These are phyloP conservation scores for Oligophagozyma castellii DNA, from an alignment of 1,139 yeast species.

Conservation along the genomic window DNA sequence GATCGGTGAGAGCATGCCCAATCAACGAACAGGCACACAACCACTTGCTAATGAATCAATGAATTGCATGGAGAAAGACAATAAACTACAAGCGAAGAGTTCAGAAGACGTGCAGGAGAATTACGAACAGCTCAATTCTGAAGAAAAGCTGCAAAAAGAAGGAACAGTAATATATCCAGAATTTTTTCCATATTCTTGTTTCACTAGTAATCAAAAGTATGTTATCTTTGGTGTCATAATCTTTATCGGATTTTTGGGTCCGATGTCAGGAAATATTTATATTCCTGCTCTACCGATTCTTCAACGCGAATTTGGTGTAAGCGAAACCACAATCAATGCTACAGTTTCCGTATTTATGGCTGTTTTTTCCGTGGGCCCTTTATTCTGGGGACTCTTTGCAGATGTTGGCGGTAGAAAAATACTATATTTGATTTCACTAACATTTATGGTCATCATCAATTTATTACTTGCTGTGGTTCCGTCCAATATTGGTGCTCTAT, in stretches of 20 bases:
- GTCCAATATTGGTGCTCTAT: constrained; percentile 31
- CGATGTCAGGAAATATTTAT: constrained; percentile 46
- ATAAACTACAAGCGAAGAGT: constrained; percentile 1
- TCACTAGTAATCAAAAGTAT: constrained; percentile 11
- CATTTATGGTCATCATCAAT: constrained; percentile 34
- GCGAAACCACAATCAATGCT: constrained; percentile 37
- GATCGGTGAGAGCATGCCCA: no score
- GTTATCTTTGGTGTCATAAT: constrained; percentile 17
- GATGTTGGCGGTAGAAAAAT: constrained; percentile 46
- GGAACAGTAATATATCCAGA: neutral
- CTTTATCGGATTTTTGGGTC: constrained; percentile 39
- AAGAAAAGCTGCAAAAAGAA: constrained; percentile 1
- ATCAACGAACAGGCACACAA: no score
- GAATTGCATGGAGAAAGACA: neutral
- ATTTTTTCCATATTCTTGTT: constrained; percentile 17
- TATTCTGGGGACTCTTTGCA: constrained; percentile 43
- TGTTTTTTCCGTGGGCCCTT: constrained; percentile 39
- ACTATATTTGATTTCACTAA: constrained; percentile 33
- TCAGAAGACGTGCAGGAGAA: neutral
- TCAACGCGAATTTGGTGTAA: constrained; percentile 30
- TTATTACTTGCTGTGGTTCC: constrained; percentile 37
- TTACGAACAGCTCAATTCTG: neutral
- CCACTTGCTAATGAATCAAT: no score
- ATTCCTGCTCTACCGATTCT: constrained; percentile 42
- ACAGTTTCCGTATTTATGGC: constrained; percentile 50